Evolutionary conservation across 2,329 filamentous ascomycete species (phyloP).

Genomic region (Teratosphaeria gauchensis): DNA sequence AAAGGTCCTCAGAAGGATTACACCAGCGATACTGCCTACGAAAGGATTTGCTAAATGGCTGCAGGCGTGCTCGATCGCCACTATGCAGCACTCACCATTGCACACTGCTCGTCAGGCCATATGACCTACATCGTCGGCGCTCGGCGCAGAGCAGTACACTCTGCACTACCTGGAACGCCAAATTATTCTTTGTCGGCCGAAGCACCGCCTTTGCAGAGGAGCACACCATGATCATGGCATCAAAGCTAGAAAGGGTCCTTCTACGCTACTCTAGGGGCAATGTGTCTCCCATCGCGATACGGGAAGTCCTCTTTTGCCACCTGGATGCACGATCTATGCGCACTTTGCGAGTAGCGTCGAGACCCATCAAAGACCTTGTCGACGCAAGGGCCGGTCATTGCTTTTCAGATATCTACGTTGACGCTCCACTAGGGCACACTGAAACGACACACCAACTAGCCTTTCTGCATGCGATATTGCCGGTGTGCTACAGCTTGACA

Average conservation of each 20-base stretch:
- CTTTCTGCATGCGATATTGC: conserved; percentile 2
- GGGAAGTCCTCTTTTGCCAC: not conserved
- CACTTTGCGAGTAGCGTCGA: conserved; percentile 10
- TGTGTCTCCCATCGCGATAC: not conserved
- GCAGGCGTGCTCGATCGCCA: not conserved
- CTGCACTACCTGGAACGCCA: too few relatives aligned
- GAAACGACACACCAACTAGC: conserved; percentile 1
- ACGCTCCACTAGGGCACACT: conserved; percentile 2
- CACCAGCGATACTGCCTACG: conserved; percentile 28
- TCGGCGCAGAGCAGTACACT: not conserved
- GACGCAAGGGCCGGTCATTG: conserved; percentile 6
- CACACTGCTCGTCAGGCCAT: not conserved
- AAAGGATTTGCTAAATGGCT: conserved; percentile 6
- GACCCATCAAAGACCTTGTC: conserved; percentile 8
- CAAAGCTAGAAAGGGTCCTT: not conserved
- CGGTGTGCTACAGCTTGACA: conserved; percentile 11
- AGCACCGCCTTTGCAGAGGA: not conserved
- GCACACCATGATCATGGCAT: not conserved
- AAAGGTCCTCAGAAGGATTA: conserved; percentile 30
- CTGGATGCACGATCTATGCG: conserved; percentile 3
- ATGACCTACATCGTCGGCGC: not conserved
- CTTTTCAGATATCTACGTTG: conserved; percentile 10
- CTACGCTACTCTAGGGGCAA: not conserved
- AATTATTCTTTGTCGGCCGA: not conserved
- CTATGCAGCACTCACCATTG: not conserved